Base-by-base conservation (phyloP, 1,284 basidiomycete species). In the Pyrrhoderma lamaoense region DNA sequence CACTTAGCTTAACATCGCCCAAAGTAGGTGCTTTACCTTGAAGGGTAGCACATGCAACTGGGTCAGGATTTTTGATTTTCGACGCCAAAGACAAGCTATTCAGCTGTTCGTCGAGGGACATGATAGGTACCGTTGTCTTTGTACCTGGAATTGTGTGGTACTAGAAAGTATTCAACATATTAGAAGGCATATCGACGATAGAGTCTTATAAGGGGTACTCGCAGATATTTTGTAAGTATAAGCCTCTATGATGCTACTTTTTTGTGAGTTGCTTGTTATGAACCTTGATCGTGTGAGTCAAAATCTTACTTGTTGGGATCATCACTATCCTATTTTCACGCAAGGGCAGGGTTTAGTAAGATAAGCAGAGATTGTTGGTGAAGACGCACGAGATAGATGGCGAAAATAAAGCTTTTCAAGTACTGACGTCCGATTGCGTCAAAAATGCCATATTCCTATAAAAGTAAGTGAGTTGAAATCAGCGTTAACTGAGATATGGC, bases 221-320 rank as follows among this genome's bases (percentile, higher is more conserved):
- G 84, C 87, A 59, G 79, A 76, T 60, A 89, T 86, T 60, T 87
- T 84, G 67, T 89, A 89, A 0, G 85, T 88, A 60, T 89, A 89
- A 27, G 87, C 81, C 62, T 89, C 86, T 22, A 89, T 73, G 50
- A 89, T 82, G 65, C 86, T 89, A 53, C n/a, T n/a, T n/a, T n/a
- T n/a, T n/a, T n/a, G n/a, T n/a, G n/a, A n/a, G n/a, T n/a, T n/a
- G n/a, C n/a, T n/a, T n/a, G n/a, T n/a, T n/a, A n/a, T n/a, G n/a
- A n/a, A n/a, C n/a, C n/a, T n/a, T n/a, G n/a, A n/a, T n/a, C n/a
- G n/a, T 64, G 65, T 31, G 11, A 31, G 27, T 31, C 27, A 60
- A 62, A 62, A 57, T 52, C 2, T 18, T 63, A 89, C 87, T 89
- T 89, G 62, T 77, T 87, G 1, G 87, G 86, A 65, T 89, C 84